Conservation (phyloP, 257 asterid species). For the Solanum microdontum region DNA sequence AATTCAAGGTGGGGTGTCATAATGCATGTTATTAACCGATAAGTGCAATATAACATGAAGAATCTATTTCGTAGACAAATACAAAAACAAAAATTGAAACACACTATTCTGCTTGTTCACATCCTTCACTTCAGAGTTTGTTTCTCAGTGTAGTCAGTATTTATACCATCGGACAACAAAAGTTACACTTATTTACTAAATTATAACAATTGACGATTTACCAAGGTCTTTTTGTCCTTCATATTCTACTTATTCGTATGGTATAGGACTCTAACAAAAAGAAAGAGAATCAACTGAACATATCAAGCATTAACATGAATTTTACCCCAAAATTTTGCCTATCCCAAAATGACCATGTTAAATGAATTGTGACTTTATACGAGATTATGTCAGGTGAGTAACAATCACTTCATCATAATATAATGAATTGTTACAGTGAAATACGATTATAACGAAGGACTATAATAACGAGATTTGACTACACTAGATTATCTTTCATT, state of each 20-base stretch:
- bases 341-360: not conserved
- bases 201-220: not conserved
- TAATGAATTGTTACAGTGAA: no score
- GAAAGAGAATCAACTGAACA: not conserved
- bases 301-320: not conserved
- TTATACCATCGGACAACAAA: no score
- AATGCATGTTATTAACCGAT: no score
- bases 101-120: not conserved
- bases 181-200: not conserved
- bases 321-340: no score
- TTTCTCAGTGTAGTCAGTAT: not conserved
- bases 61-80: not conserved
- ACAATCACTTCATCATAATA: no score
- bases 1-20: no score
- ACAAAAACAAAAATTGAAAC: no score
- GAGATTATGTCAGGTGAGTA: no score
- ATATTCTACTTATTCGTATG: not conserved
- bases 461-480: not conserved
- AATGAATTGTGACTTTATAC: no score
- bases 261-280: no score
- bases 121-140: not conserved
- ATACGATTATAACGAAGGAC: no score
- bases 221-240: not conserved
- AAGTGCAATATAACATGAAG: not conserved
- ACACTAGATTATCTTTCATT: not conserved